Evolutionary conservation across 2,329 filamentous ascomycete genomes (phyloP).

Genomic region (Aspergillus tubingensis): DNA sequence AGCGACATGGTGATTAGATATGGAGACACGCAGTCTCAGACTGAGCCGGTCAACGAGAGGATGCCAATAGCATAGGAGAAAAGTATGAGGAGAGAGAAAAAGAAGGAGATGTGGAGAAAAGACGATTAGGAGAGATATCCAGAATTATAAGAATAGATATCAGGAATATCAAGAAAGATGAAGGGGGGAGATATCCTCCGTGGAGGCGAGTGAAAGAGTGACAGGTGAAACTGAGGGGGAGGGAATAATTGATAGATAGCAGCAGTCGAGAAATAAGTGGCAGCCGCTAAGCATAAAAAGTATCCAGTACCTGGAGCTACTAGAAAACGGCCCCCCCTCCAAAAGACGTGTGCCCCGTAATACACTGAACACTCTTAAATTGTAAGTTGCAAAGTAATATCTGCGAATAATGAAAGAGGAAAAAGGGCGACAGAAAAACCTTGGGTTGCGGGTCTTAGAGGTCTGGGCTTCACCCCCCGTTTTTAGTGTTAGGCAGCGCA

Average conservation of each 20-base stretch:
- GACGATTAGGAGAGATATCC: not conserved
- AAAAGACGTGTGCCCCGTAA: conserved; percentile 3
- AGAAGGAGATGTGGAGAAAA: not conserved
- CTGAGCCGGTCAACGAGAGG: conserved; percentile 8
- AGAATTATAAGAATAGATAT: not conserved
- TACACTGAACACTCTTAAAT: not conserved
- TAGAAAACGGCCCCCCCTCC: not conserved
- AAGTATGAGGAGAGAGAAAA: not conserved
- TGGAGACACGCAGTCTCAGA: conserved; percentile 20
- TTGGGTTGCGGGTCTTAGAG: not conserved
- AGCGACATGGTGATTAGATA: conserved; percentile 33
- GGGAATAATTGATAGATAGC: too few species aligned
- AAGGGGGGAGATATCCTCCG: not conserved
- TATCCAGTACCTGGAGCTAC: conserved; percentile 5
- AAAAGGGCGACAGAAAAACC: too few species aligned
- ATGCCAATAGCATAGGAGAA: conserved; percentile 9
- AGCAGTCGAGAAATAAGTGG: conserved; percentile 4
- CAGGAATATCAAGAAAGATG: not conserved
- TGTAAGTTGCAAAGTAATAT: not conserved
- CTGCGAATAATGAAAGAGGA: not conserved
- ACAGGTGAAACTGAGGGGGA: not conserved
- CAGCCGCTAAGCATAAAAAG: conserved; percentile 2
- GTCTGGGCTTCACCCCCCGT: not conserved
- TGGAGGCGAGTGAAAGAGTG: conserved; percentile 8
- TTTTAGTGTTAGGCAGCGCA: not conserved